phyloP scores from a whole-genome alignment of 2,329 filamentous ascomycete species.

The Xylariaceae sp. region DNA sequence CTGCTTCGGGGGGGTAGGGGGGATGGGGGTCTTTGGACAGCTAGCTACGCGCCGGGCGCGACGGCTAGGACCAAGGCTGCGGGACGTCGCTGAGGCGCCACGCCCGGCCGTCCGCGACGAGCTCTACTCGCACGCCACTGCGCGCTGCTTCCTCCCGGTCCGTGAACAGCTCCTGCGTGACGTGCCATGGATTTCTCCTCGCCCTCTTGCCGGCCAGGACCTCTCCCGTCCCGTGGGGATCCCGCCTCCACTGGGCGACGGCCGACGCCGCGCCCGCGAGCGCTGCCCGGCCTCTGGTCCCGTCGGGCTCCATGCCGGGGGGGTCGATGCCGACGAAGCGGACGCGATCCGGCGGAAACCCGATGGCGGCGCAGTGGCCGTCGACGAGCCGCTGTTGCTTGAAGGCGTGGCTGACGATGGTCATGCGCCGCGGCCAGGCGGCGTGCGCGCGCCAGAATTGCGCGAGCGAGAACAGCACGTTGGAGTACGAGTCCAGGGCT shows the following conservation, averaged over 20 bases:
- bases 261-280: constrained; percentile 36
- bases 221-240: constrained; percentile 43
- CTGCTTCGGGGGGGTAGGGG: no score
- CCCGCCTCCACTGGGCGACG: constrained; percentile 39
- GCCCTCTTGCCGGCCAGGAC: constrained; percentile 40
- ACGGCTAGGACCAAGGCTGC: constrained; percentile 31
- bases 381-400: constrained; percentile 57
- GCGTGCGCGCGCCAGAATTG: constrained; percentile 45
- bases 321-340: constrained; percentile 59
- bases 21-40: no score
- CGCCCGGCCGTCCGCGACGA: neutral
- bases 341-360: constrained; percentile 38
- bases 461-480: constrained; percentile 67
- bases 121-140: constrained; percentile 23
- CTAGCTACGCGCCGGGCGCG: no score
- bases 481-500: constrained; percentile 81
- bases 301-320: constrained; percentile 34
- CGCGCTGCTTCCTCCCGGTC: constrained; percentile 23
- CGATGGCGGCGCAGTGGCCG: constrained; percentile 57
- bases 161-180: constrained; percentile 37
- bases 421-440: constrained; percentile 50
- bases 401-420: constrained; percentile 62
- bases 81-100: constrained; percentile 29
- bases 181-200: constrained; percentile 41
- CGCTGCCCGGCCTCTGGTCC: constrained; percentile 30